Conservation (phyloP, 2,329 filamentous ascomycete genomes). For the Claviceps citrina region DNA sequence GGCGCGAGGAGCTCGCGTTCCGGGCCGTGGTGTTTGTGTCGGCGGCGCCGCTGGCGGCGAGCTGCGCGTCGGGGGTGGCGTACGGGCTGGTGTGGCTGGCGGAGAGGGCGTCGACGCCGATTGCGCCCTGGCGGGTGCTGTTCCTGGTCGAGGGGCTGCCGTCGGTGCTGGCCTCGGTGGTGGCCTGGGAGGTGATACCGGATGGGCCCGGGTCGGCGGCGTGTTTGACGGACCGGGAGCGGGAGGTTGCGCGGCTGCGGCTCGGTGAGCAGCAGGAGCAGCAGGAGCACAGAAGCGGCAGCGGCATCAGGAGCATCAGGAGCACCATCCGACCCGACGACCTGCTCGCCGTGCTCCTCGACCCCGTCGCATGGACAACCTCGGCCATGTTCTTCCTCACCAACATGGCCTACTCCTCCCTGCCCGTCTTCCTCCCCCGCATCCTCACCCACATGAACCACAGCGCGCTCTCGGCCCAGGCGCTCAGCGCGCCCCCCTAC, state of each 20-base stretch:
- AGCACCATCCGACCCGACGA: slow-evolving; percentile 38
- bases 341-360: slow-evolving; percentile 30
- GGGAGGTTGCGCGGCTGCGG: slow-evolving; percentile 54
- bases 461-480: slow-evolving; percentile 51
- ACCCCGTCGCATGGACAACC: slow-evolving; percentile 44
- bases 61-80: slow-evolving; percentile 61
- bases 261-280: slow-evolving; percentile 33
- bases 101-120: slow-evolving; percentile 41
- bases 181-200: slow-evolving; percentile 61
- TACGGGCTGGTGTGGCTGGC: slow-evolving; percentile 60
- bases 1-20: slow-evolving; percentile 58
- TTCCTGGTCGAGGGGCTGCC: slow-evolving; percentile 80
- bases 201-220: slow-evolving; percentile 54
- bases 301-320: neutral
- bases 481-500: slow-evolving; percentile 68
- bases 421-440: slow-evolving; percentile 76
- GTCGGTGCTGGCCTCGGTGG: slow-evolving; percentile 56
- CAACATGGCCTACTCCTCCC: slow-evolving; percentile 76
- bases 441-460: slow-evolving; percentile 67
- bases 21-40: slow-evolving; percentile 78
- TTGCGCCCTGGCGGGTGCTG: slow-evolving; percentile 72
- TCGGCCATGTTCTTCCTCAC: slow-evolving; percentile 74
- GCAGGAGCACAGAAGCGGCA: too few species aligned
- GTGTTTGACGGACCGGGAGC: slow-evolving; percentile 48
- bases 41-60: slow-evolving; percentile 67